Base-by-base conservation (phyloP, 2,329 filamentous ascomycete species). In the Pezicula radicicola region DNA sequence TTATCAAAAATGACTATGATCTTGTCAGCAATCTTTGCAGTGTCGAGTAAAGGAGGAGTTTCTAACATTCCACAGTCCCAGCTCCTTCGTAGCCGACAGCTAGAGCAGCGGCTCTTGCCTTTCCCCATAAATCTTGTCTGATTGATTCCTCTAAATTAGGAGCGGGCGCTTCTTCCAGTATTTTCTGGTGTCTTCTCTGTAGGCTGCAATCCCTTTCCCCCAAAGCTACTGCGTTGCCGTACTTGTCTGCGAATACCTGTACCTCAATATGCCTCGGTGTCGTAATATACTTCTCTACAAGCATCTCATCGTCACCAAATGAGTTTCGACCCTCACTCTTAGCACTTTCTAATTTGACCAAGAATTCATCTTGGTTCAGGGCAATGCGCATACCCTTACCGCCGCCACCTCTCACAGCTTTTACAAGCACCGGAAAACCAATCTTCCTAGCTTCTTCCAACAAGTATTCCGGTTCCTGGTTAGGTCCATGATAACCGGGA, bases 171-270 rank as follows among this genome's bases (percentile, higher is more conserved):
- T 96, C 91, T 67, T 96, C 91, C 19, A 96, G 79, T 40, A 96
- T 88, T 72, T 96, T 96, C 67, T 96, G 91, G 66, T 96, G 91
- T 39, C 91, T 75, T 57, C 91, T 76, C 71, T 96, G 91, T 12
- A 96, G 80, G 48, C 88, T 93, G 70, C 91, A 96, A 67, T 96
- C 91, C 51, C 91, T 78, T 72, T 96, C 91, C 18, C 91, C 90
- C 28, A 96, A 81, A n/a, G 88, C 85, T 9, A 96, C 85, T 15
- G 87, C 90, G 65, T 88, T 83, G 1, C 90, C 91, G 60, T 84
- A 78, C 48, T 84, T 84, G 65, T 96, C 91, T 41, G 91, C 91
- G 68, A 96, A 94, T 15, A 96, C 82, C 66, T 96, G 91, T 5
- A 96, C 89, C 70, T 96, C 91, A 52, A 96, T 89, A 65, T 96